phyloP scores from a whole-genome alignment of 1,139 yeast genomes.

The Blastobotrys aristatus region DNA sequence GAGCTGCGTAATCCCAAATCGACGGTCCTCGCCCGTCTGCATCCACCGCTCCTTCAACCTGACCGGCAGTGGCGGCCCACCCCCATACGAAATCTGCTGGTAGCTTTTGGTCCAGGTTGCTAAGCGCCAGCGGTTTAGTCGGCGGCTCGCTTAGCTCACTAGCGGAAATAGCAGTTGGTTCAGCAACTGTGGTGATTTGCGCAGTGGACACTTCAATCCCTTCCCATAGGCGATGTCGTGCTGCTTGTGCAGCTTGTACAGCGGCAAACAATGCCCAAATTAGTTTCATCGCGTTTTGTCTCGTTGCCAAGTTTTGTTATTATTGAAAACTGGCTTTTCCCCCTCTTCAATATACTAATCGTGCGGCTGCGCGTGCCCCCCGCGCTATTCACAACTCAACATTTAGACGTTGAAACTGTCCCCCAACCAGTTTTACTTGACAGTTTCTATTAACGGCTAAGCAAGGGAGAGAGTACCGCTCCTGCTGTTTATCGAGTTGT shows the following conservation, averaged over 20 bases:
- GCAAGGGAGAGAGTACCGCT: too few relatives aligned
- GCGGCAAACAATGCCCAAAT: too few relatives aligned
- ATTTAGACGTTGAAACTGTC: too few relatives aligned
- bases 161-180: constrained; percentile 17
- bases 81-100: constrained; percentile 27
- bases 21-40: constrained; percentile 39
- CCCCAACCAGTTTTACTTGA: too few relatives aligned
- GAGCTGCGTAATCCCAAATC: constrained; percentile 30
- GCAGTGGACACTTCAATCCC: constrained; percentile 10
- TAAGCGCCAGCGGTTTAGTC: constrained; percentile 15
- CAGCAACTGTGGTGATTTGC: constrained; percentile 14
- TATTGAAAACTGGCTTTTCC: too few relatives aligned
- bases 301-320: too few relatives aligned
- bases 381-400: too few relatives aligned
- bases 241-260: not conserved
- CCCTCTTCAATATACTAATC: too few relatives aligned
- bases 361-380: too few relatives aligned
- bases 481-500: too few relatives aligned
- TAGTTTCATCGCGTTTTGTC: too few relatives aligned
- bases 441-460: too few relatives aligned
- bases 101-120: constrained; percentile 3
- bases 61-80: constrained; percentile 29
- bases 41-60: constrained; percentile 39
- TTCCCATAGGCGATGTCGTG: constrained; percentile 2
- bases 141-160: constrained; percentile 21